Percentiles rank a stretch among this genome's conserved stretches.
These are phyloP conservation scores for Diutina neorugosa DNA, from an alignment of 1,139 yeast genomes.

Conservation along the genomic window DNA sequence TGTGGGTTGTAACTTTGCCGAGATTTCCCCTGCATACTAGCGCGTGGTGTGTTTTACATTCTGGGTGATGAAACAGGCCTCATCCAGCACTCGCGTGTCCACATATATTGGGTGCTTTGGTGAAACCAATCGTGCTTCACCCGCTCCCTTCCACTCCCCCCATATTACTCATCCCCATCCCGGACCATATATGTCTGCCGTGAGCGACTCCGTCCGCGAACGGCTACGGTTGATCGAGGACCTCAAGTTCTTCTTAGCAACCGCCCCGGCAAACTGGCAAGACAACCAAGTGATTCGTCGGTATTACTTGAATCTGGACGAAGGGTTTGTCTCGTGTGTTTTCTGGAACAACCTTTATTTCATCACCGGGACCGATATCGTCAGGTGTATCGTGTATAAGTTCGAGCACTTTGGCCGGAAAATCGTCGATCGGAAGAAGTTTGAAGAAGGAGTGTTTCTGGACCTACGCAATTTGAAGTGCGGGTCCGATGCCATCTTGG, in stretches of 20 bases:
- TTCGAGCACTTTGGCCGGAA: constrained; percentile 85
- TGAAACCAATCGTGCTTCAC: neutral
- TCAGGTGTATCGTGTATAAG: constrained; percentile 79
- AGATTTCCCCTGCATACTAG: neutral
- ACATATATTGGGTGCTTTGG: neutral
- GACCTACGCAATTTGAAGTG: constrained; percentile 81
- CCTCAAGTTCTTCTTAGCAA: constrained; percentile 70
- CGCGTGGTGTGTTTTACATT: constrained; percentile 1
- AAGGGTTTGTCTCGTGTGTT: constrained; percentile 84
- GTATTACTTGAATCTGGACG: constrained; percentile 77
- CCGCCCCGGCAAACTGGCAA: constrained; percentile 94
- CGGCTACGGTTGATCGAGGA: constrained; percentile 60
- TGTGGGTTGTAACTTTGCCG: neutral
- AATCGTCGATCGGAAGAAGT: constrained; percentile 77
- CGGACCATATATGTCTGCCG: neutral
- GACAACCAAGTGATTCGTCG: constrained; percentile 80
- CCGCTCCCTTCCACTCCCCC: neutral
- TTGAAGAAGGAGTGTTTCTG: constrained; percentile 92
- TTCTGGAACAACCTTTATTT: constrained; percentile 86
- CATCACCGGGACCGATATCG: constrained; percentile 93
- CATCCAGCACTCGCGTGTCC: neutral
- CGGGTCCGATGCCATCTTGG: constrained; percentile 80
- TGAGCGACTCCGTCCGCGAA: constrained; percentile 24
- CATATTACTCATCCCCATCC: neutral
- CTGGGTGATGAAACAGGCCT: neutral